These are phyloP conservation scores for Pseudopithomyces chartarum DNA, from an alignment of 2,329 filamentous ascomycete species.

Conservation along the genomic window DNA sequence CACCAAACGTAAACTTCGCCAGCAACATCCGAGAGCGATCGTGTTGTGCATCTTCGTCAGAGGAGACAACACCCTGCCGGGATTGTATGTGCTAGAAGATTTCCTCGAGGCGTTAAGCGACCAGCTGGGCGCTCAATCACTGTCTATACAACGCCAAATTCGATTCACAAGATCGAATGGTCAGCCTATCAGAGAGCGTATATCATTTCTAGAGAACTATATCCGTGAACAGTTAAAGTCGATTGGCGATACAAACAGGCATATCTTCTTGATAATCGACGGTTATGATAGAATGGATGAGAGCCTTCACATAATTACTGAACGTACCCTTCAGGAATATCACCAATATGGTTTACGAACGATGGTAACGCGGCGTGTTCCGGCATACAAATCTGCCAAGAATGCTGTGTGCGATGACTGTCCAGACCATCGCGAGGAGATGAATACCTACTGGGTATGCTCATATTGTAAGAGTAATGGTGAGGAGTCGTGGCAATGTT, in stretches of 20 bases:
- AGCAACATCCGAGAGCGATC: neutral
- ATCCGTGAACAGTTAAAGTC: neutral
- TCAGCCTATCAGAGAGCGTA: neutral
- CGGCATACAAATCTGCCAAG: neutral
- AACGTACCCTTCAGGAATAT: neutral
- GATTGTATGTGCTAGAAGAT: neutral
- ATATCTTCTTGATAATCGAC: neutral
- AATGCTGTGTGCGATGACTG: neutral
- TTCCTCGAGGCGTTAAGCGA: neutral
- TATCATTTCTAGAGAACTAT: neutral
- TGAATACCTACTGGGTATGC: neutral
- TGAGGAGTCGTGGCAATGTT: neutral
- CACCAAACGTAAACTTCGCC: neutral
- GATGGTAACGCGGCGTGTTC: neutral
- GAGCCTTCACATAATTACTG: neutral
- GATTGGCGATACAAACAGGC: neutral
- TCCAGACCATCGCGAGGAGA: neutral
- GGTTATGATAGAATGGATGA: neutral
- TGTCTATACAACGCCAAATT: neutral
- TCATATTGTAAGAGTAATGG: neutral
- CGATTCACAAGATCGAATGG: neutral
- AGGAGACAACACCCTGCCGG: neutral
- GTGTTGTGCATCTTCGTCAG: neutral
- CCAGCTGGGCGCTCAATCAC: neutral
- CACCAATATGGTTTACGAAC: neutral